phyloP scores from a whole-genome alignment of 306 rosid genomes.

The Bauhinia variegata region DNA sequence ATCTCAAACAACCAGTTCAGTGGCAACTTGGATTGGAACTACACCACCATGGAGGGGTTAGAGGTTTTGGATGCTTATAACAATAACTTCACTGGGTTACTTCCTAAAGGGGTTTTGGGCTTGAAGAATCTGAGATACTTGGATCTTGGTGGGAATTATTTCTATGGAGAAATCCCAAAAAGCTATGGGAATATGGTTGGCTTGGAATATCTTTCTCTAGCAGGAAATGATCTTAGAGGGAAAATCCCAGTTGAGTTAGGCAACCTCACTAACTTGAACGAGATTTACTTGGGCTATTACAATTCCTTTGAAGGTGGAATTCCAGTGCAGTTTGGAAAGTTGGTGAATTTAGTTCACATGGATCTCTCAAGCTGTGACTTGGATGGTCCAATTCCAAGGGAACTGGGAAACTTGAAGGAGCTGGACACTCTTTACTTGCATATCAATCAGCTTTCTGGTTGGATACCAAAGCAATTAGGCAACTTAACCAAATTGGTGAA shows the following conservation, averaged over 20 bases:
- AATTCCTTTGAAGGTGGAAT: conserved; percentile 83
- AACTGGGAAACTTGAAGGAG: conserved; percentile 65
- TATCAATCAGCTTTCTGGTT: conserved; percentile 67
- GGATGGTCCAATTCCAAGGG: conserved; percentile 73
- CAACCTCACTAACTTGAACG: conserved; percentile 65
- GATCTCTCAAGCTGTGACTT: conserved; percentile 70
- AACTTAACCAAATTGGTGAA: conserved; percentile 59
- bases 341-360: conserved; percentile 66
- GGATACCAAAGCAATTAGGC: conserved; percentile 72
- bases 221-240: conserved; percentile 74
- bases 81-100: conserved; percentile 73
- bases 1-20: conserved; percentile 72
- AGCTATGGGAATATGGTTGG: conserved; percentile 57
- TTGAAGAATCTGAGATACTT: conserved; percentile 61
- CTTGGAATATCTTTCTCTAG: conserved; percentile 72
- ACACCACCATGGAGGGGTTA: conserved; percentile 51
- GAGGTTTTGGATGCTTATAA: conserved; percentile 75
- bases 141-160: conserved; percentile 83
- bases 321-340: conserved; percentile 67
- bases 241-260: conserved; percentile 76
- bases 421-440: conserved; percentile 74
- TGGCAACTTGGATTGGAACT: conserved; percentile 70
- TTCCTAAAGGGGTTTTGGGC: conserved; percentile 57
- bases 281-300: conserved; percentile 72
- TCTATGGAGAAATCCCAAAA: conserved; percentile 64